Conservation (phyloP, 2,329 filamentous ascomycete species). For the Clarireedia monteithiana region DNA sequence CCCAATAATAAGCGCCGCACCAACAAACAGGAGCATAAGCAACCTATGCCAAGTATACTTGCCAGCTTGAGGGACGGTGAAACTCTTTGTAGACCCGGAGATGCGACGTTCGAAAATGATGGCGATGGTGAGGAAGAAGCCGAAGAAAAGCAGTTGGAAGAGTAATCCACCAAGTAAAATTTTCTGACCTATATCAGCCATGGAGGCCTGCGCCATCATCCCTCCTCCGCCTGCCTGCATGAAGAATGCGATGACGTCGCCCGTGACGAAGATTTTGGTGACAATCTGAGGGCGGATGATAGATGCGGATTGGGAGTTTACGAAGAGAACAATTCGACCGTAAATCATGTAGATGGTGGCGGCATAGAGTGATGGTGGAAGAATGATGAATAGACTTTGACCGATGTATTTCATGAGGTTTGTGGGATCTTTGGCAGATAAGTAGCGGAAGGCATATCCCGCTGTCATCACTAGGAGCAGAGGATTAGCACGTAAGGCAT, state of each 20-base stretch:
- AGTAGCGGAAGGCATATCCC: slow-evolving; percentile 15
- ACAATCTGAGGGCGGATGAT: slow-evolving; percentile 36
- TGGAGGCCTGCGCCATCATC: slow-evolving; percentile 12
- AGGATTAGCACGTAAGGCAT: neutral
- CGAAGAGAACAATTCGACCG: slow-evolving; percentile 21
- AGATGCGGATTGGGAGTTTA: slow-evolving; percentile 22
- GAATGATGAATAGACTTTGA: slow-evolving; percentile 24
- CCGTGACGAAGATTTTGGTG: slow-evolving; percentile 47
- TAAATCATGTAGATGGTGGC: slow-evolving; percentile 29
- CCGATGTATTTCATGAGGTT: slow-evolving; percentile 28
- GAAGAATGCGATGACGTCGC: slow-evolving; percentile 46
- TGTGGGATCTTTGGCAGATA: slow-evolving; percentile 19
- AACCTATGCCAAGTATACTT: slow-evolving; percentile 28
- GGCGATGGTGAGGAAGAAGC: slow-evolving; percentile 35
- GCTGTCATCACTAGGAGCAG: slow-evolving; percentile 17
- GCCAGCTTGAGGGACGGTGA: neutral
- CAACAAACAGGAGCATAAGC: slow-evolving; percentile 34
- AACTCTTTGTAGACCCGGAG: too few species aligned
- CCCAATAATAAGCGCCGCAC: slow-evolving; percentile 38
- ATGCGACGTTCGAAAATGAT: slow-evolving; percentile 9
- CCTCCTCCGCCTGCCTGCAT: slow-evolving; percentile 35
- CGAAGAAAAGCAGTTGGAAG: slow-evolving; percentile 43
- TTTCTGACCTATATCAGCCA: neutral
- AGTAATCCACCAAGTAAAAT: slow-evolving; percentile 39
- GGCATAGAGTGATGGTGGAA: slow-evolving; percentile 28